Evolutionary conservation across 2,329 filamentous ascomycete genomes (phyloP), one percentile per base, ranked within the genome.

Genomic region (Pseudogymnoascus sp.): DNA sequence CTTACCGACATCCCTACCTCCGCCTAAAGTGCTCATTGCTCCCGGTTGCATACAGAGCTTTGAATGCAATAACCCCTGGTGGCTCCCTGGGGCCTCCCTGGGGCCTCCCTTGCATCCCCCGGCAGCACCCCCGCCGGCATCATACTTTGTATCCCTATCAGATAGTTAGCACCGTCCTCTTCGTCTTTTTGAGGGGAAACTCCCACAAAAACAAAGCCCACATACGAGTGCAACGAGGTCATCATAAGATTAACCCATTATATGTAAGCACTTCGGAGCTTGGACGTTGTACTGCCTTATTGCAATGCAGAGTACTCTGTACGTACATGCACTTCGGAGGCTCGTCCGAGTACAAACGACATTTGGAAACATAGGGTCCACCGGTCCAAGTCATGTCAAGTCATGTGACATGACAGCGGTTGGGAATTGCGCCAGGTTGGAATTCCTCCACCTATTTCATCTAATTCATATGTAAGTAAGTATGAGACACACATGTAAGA

Each of bases 401-500:
- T 52, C 42, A 52, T 52, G 42, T 52, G 42, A 52, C 25, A 28
- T 52, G 42, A 52, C 42, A 52, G 42, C 42, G 23, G 42, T n/a
- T 52, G 42, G 42, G 3, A 30, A 6, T n/a, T 52, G 14, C 22
- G 14, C 3, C 41, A 45, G 22, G 41, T 25, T 23, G 22, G 41
- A 25, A 25, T 25, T 45, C 22, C 11, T 25, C 6, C 22, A 45
- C 41, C 12, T 52, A 16, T 52, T 52, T 52, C 14, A 52, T 52
- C 42, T 14, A 52, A 28, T 52, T 52, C 42, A n/a, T 28, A 52
- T 16, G 14, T 52, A 30, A 49, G 42, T 49, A 49, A 2, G 42
- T 25, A 45, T 52, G n/a, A 52, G 42, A 52, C 23, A 52, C 42
- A 52, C 42, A 52, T 52, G n/a, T 52, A 52, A 52, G 7, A 52